Evolutionary conservation across 352 stramenopile species (phyloP).

Genomic region (Pythium myriotylum): DNA sequence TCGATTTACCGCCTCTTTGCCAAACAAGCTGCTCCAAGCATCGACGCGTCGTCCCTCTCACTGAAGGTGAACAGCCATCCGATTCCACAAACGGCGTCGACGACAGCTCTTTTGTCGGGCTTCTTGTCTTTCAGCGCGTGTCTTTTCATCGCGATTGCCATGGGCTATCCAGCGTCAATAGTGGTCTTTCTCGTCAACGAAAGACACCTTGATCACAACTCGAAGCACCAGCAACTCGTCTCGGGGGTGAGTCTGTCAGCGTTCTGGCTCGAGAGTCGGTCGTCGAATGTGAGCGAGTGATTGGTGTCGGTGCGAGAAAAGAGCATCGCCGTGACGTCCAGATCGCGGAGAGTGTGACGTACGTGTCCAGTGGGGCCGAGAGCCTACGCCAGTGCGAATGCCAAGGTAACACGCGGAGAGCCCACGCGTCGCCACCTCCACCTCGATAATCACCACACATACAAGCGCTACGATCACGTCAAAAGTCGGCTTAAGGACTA

Average conservation of each 20-base stretch:
- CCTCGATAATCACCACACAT: no score
- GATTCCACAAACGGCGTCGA: constrained; percentile 24
- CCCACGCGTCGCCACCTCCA: no score
- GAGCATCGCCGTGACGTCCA: no score
- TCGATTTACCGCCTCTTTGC: constrained; percentile 28
- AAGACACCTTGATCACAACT: constrained; percentile 69
- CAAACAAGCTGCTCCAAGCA: constrained; percentile 6
- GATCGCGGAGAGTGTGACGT: no score
- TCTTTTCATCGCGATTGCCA: constrained; percentile 80
- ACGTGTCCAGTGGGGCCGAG: no score
- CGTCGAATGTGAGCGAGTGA: no score
- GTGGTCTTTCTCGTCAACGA: constrained; percentile 94
- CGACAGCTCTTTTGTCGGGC: constrained; percentile 21
- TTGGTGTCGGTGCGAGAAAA: no score
- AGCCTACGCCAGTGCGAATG: no score
- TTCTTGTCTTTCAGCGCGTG: constrained; percentile 51
- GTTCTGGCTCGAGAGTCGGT: constrained; percentile 96
- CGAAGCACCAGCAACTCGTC: constrained; percentile 94
- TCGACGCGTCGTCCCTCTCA: constrained; percentile 3
- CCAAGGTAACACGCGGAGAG: no score
- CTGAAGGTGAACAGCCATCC: constrained; percentile 28
- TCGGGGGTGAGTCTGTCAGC: constrained; percentile 82
- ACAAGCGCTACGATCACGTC: no score
- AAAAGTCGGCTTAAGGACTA: no score
- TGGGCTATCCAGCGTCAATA: constrained; percentile 83